These are phyloP conservation scores for Colletotrichum tabaci DNA, from an alignment of 2,329 filamentous ascomycete genomes.

Conservation along the genomic window DNA sequence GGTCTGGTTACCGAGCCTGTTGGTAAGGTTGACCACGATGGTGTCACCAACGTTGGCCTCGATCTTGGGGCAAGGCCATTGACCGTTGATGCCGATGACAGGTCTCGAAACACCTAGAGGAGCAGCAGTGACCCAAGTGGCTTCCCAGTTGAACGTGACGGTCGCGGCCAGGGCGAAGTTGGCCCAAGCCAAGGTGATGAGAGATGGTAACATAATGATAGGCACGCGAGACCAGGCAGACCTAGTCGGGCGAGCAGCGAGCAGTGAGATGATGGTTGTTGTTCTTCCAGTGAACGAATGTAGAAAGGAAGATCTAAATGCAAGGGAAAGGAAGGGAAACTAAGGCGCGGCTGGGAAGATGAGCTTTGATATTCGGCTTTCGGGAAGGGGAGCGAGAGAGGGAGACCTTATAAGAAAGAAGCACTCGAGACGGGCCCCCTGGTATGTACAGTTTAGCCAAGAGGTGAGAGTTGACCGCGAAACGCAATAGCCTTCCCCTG, in stretches of 20 bases:
- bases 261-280: conserved; percentile 4
- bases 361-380: background rate
- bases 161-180: conserved; percentile 48
- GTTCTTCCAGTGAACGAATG: conserved; percentile 35
- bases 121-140: conserved; percentile 57
- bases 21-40: conserved; percentile 64
- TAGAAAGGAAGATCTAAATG: conserved; percentile 21
- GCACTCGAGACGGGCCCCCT: conserved; percentile 2
- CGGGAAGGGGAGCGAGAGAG: background rate
- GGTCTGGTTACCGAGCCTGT: conserved; percentile 67
- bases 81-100: conserved; percentile 70
- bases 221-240: conserved; percentile 16
- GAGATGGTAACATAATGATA: conserved; percentile 23
- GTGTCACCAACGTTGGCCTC: conserved; percentile 66
- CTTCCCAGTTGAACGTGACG: conserved; percentile 56
- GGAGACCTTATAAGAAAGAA: conserved; percentile 29
- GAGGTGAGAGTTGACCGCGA: conserved; percentile 10
- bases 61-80: conserved; percentile 73
- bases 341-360: conserved; percentile 15
- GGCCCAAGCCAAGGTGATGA: conserved; percentile 44
- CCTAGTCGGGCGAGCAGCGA: conserved; percentile 11
- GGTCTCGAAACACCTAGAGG: conserved; percentile 56
- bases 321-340: conserved; percentile 6
- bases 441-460: conserved; percentile 2
- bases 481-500: background rate